These are phyloP conservation scores for Sporisorium graminicola DNA, from an alignment of 1,284 basidiomycete genomes.

Conservation along the genomic window DNA sequence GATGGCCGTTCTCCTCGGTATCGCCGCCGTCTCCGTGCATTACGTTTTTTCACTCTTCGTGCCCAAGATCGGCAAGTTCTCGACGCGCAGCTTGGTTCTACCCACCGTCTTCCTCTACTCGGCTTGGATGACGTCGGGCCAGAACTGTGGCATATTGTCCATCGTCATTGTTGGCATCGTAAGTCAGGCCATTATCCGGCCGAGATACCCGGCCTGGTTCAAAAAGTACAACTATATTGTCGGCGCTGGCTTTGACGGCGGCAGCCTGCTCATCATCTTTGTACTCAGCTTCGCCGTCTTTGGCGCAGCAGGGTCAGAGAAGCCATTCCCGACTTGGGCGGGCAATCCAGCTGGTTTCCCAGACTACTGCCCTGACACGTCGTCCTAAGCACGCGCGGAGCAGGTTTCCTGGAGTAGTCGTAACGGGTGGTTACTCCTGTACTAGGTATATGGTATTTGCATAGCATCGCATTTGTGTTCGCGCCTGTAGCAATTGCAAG, in stretches of 20 bases:
- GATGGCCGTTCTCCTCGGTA: slow-evolving; percentile 38
- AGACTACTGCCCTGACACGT: slow-evolving; percentile 26
- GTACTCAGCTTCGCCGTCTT: slow-evolving; percentile 78
- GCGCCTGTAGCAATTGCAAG: neutral
- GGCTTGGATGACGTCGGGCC: slow-evolving; percentile 72
- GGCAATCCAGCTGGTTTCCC: slow-evolving; percentile 33
- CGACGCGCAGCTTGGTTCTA: slow-evolving; percentile 18
- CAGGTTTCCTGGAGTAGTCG: no score
- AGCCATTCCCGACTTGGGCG: slow-evolving; percentile 73
- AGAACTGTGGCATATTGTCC: slow-evolving; percentile 74
- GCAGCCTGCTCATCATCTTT: slow-evolving; percentile 78
- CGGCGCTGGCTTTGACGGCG: slow-evolving; percentile 78
- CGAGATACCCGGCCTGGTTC: slow-evolving; percentile 75
- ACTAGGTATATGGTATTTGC: neutral
- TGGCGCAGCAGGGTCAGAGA: slow-evolving; percentile 75
- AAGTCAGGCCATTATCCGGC: slow-evolving; percentile 76
- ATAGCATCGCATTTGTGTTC: neutral
- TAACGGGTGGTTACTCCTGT: neutral
- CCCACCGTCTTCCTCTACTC: slow-evolving; percentile 38
- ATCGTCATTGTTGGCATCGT: slow-evolving; percentile 75
- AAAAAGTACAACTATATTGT: slow-evolving; percentile 79
- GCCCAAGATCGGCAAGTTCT: slow-evolving; percentile 16
- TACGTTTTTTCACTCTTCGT: slow-evolving; percentile 18
- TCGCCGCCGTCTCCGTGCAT: slow-evolving; percentile 27
- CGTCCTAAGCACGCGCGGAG: neutral